phyloP scores from a whole-genome alignment of 2,329 filamentous ascomycete genomes.

The Calonectria ilicicola region DNA sequence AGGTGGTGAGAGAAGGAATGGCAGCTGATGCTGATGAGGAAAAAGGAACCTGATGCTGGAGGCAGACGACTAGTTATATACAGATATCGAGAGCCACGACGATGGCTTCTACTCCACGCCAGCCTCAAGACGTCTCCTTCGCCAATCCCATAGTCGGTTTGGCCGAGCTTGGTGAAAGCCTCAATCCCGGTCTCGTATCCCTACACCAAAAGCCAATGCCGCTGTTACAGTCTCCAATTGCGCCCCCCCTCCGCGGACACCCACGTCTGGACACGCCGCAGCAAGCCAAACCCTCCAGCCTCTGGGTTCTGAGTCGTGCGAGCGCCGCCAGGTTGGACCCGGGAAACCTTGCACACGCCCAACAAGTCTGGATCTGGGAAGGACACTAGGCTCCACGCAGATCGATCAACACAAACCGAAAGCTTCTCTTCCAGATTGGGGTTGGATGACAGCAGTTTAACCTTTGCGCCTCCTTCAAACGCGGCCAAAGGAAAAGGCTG shows the following conservation, averaged over 20 bases:
- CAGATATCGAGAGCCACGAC: not conserved
- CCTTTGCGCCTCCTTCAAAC: not conserved
- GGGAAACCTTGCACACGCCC: constrained; percentile 13
- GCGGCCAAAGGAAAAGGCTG: not conserved
- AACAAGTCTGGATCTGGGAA: constrained; percentile 9
- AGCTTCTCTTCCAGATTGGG: not conserved
- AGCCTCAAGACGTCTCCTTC: not conserved
- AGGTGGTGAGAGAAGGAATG: not conserved
- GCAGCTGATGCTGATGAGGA: constrained; percentile 6
- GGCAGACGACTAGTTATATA: not conserved
- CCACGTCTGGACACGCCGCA: not conserved
- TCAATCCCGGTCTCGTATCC: constrained; percentile 2
- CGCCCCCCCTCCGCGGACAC: not conserved
- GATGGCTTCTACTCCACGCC: not conserved
- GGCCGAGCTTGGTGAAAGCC: constrained; percentile 6
- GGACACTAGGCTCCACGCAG: not conserved
- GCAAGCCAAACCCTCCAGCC: not conserved
- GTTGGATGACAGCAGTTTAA: not conserved
- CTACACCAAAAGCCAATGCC: not conserved
- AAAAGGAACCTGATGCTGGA: not conserved
- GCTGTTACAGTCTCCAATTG: not conserved
- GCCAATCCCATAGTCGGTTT: not conserved
- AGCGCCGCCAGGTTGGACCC: constrained; percentile 2
- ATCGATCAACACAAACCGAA: not conserved
- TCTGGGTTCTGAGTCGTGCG: constrained; percentile 3